Percentiles rank a stretch among this genome's conserved stretches.
Evolutionary conservation across 163 green algal genomes (phyloP).

Genomic region (Scenedesmus sp.): DNA sequence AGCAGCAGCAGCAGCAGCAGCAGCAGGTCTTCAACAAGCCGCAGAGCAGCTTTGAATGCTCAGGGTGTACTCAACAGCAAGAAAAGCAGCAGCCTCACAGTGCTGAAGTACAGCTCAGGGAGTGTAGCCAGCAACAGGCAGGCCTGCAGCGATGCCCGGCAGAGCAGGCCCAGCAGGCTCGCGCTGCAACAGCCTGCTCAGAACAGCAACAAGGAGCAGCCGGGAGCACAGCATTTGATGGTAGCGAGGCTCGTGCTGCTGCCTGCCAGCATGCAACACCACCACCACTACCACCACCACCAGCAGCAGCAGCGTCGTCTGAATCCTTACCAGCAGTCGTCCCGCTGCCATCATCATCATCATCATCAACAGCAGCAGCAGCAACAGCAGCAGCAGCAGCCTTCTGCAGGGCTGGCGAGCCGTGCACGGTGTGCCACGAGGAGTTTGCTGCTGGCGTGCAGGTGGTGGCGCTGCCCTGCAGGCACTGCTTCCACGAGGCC

Average conservation of each 20-base stretch:
- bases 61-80: neutral
- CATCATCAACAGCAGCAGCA: conserved; percentile 30
- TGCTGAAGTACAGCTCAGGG: neutral
- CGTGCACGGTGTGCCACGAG: conserved; percentile 87
- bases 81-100: neutral
- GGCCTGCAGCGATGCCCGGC: neutral
- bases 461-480: conserved; percentile 86
- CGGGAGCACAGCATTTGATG: neutral
- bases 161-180: neutral
- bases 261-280: neutral
- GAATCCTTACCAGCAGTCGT: neutral
- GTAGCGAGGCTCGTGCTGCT: neutral
- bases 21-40: neutral
- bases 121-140: neutral
- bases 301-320: conserved; percentile 43
- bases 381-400: neutral
- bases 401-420: conserved; percentile 66
- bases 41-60: neutral
- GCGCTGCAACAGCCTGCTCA: neutral
- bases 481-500: conserved; percentile 84
- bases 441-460: conserved; percentile 65
- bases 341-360: conserved; percentile 52
- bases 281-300: conserved; percentile 51
- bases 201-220: neutral
- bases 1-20: neutral